Base-by-base conservation (phyloP, 495 filamentous ascomycete species). In the Podospora comata region DNA sequence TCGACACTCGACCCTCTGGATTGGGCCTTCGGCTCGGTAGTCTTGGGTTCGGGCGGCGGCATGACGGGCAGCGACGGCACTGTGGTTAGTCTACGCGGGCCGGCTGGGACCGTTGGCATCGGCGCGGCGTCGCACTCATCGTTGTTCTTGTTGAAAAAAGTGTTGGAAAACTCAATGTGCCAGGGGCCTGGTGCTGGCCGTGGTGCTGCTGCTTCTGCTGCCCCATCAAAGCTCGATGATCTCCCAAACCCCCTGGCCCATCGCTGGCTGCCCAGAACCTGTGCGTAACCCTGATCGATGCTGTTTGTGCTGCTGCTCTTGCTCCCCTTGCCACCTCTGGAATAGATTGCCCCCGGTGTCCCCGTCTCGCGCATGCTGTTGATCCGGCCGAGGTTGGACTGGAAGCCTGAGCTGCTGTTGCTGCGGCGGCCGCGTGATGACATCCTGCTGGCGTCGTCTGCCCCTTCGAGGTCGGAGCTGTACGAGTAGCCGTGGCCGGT, bases 41-140 rank as follows among this genome's bases (percentile, higher is more conserved):
- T 48, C 65, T 73, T 79, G 9, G 74, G 72, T 11, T 77, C 74
- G 23, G 79, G 78, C 23, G 83, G 79, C 16, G 80, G 71, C 54
- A 79, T 70, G n/a, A 83, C 78, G 65, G 85, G 83, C 66, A 81
- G 70, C 70, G 80, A 76, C 67, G 83, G 72, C 70, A 79, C 68
- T 63, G 80, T 76, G 60, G 80, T 76, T 44, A 80, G 74, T 64
- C 77, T 80, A 27, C 91, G 85, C 63, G 94, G 93, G 15, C 94
- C 94, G 57, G 83, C 90, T 20, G 93, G 93, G 61, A 99, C 81
- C 55, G 88, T 95, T 26, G 95, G 95, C 23, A 90, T 93, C 15
- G 94, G 94, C 32, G 95, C 95, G 67, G 94, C 91, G 72, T 97
- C 92, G 76, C 89, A 86, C 65, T 88, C 80, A 66, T 76, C 75